Evolutionary conservation across 1,284 basidiomycete species (phyloP), one percentile per base, ranked within the genome.

Genomic region (Salmacisia buchloeana): DNA sequence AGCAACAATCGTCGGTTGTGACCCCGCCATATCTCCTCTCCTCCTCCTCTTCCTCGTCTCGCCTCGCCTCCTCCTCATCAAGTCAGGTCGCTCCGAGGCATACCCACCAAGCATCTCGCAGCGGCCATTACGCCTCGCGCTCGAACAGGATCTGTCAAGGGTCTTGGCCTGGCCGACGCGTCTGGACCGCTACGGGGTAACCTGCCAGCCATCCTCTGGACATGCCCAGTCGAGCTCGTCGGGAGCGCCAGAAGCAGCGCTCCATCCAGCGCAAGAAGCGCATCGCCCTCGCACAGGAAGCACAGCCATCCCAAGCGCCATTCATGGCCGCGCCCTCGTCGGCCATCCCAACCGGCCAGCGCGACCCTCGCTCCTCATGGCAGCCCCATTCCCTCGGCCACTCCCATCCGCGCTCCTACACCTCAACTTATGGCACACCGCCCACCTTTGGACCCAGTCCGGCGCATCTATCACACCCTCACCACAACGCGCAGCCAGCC

Each of bases 1-100:
- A n/a, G n/a, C n/a, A n/a, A n/a, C n/a, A n/a, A n/a, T n/a, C 36
- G 36, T n/a, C 10, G 36, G n/a, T 38, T n/a, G n/a, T n/a, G 12
- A 12, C 36, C 36, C 10, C 36, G n/a, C 12, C 36, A n/a, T n/a
- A 38, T 10, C 36, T 38, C 36, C 36, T 18, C 36, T 18, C 36
- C 9, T 38, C 43, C 23, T 21, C 23, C 18, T 46, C 43, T 25
- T 81, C 65, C 67, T 84, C 83, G 63, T 82, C 82, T 67, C 33
- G 23, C 39, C 87, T 62, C 1, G 9, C 36, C 9, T 38, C 43
- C 23, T 46, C 43, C 23, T 46, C 43, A 18, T 25, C 2, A 10
- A n/a, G n/a, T n/a, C n/a, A n/a, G n/a, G n/a, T n/a, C n/a, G n/a
- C n/a, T n/a, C n/a, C n/a, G n/a, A n/a, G n/a, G n/a, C n/a, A n/a